A percentile compares a stretch with the other conserved stretches of the same genome.
phyloP scores from a whole-genome alignment of 176 grass and related monocot genomes.

The Eremochloa ophiuroides region DNA sequence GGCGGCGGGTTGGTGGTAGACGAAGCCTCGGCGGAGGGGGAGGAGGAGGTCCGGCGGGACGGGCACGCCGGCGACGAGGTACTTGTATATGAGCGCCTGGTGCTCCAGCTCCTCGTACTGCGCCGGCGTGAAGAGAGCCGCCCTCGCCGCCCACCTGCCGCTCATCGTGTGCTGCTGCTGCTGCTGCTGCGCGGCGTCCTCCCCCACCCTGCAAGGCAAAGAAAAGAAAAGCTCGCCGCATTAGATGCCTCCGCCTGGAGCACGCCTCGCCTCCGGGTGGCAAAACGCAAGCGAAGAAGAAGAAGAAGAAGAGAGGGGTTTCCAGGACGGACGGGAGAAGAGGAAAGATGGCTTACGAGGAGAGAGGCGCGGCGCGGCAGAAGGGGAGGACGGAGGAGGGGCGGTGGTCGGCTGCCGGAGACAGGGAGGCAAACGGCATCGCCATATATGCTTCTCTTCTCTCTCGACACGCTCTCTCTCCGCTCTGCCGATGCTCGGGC shows the following conservation, averaged over 20 bases:
- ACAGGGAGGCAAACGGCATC: slow-evolving; percentile 74
- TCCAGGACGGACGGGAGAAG: not conserved
- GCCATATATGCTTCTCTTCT: slow-evolving; percentile 49
- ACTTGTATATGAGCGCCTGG: slow-evolving; percentile 89
- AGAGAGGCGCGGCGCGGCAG: slow-evolving; percentile 41
- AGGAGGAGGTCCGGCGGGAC: slow-evolving; percentile 79
- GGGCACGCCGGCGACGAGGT: slow-evolving; percentile 78
- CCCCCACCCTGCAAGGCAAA: slow-evolving; percentile 28
- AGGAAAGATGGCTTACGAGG: not conserved
- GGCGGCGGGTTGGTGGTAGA: slow-evolving; percentile 49
- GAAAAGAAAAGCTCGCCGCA: not conserved
- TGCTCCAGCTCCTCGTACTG: slow-evolving; percentile 95
- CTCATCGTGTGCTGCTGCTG: slow-evolving; percentile 27
- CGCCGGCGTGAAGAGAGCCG: slow-evolving; percentile 65
- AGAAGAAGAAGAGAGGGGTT: not conserved
- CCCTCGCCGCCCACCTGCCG: slow-evolving; percentile 38
- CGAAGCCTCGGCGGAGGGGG: slow-evolving; percentile 62
- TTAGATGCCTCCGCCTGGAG: too few species aligned
- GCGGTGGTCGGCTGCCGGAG: slow-evolving; percentile 60
- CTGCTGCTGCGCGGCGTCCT: slow-evolving; percentile 17
- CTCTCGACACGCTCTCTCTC: not conserved
- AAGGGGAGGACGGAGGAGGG: slow-evolving; percentile 35
- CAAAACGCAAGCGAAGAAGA: not conserved
- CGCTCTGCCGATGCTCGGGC: slow-evolving; percentile 7
- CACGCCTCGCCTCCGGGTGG: not conserved